These are phyloP conservation scores for Bacidia gigantensis DNA, from an alignment of 495 filamentous ascomycete species.

Conservation along the genomic window DNA sequence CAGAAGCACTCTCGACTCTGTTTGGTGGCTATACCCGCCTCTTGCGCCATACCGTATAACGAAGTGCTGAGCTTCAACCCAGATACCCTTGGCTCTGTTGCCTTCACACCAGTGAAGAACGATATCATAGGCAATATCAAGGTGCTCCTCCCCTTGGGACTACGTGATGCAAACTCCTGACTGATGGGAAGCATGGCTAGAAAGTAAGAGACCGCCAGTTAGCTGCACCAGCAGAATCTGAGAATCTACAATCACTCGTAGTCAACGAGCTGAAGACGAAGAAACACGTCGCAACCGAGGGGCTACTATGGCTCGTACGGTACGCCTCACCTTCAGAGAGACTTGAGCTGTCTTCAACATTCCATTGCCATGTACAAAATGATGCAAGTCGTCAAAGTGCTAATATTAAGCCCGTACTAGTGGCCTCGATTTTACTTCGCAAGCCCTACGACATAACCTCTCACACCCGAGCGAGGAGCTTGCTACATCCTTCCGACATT, in stretches of 20 bases:
- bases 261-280: slow-evolving; percentile 74
- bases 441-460: slow-evolving; percentile 68
- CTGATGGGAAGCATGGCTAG: slow-evolving; percentile 31
- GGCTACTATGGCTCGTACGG: slow-evolving; percentile 84
- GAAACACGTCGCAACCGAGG: slow-evolving; percentile 75
- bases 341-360: slow-evolving; percentile 4
- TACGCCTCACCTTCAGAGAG: slow-evolving; percentile 34
- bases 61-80: slow-evolving; percentile 5
- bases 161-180: slow-evolving; percentile 1
- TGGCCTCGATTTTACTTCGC: slow-evolving; percentile 81
- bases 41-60: background rate
- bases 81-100: slow-evolving; percentile 72
- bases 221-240: slow-evolving; percentile 59
- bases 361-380: too few relatives aligned
- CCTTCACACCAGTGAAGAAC: slow-evolving; percentile 76
- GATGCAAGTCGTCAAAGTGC: background rate
- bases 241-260: slow-evolving; percentile 71
- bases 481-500: slow-evolving; percentile 65
- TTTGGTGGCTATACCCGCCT: slow-evolving; percentile 49
- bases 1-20: slow-evolving; percentile 68
- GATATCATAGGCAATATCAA: slow-evolving; percentile 88
- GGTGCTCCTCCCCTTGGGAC: slow-evolving; percentile 33
- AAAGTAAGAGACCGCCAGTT: slow-evolving; percentile 82
- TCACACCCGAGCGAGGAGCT: slow-evolving; percentile 56
- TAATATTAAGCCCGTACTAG: slow-evolving; percentile 27